A percentile compares a stretch with the other conserved stretches of the same genome.
phyloP scores from a whole-genome alignment of 352 stramenopile genomes.

The Blastocystis sp. region DNA sequence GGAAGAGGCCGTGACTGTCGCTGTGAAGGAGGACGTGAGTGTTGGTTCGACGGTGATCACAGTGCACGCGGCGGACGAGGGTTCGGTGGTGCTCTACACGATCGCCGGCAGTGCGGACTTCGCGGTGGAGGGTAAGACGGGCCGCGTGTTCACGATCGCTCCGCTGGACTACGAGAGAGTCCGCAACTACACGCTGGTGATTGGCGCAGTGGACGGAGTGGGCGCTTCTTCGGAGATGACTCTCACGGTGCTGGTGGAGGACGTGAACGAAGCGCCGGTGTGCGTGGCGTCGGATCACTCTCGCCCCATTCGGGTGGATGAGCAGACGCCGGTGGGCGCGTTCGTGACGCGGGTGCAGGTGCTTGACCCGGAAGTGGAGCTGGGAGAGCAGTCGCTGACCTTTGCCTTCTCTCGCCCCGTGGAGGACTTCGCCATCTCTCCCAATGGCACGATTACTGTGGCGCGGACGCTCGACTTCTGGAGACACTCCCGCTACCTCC shows the following conservation, averaged over 20 bases:
- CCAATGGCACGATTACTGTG: not conserved
- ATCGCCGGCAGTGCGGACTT: not conserved
- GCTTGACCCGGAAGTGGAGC: not conserved
- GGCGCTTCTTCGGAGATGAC: not conserved
- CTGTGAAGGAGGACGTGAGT: not conserved
- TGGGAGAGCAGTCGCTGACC: not conserved
- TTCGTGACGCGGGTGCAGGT: not conserved
- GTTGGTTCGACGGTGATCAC: not conserved
- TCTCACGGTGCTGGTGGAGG: not conserved
- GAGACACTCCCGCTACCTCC: not conserved
- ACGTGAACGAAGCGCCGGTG: slow-evolving; percentile 20
- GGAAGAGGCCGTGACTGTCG: not conserved
- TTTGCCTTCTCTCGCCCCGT: not conserved
- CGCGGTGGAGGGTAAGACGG: not conserved
- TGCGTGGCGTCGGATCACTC: not conserved
- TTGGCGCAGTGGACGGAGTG: not conserved
- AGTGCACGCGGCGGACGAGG: not conserved
- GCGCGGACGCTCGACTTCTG: not conserved
- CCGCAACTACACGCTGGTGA: not conserved
- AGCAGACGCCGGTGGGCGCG: not conserved
- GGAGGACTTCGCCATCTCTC: not conserved
- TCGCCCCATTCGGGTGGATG: not conserved
- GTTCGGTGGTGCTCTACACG: not conserved
- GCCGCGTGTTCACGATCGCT: not conserved
- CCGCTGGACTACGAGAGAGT: not conserved